Percentiles rank a stretch among this genome's conserved stretches.
These are phyloP conservation scores for Penicillium atrosanguineum DNA, from an alignment of 495 filamentous ascomycete genomes.

Conservation along the genomic window DNA sequence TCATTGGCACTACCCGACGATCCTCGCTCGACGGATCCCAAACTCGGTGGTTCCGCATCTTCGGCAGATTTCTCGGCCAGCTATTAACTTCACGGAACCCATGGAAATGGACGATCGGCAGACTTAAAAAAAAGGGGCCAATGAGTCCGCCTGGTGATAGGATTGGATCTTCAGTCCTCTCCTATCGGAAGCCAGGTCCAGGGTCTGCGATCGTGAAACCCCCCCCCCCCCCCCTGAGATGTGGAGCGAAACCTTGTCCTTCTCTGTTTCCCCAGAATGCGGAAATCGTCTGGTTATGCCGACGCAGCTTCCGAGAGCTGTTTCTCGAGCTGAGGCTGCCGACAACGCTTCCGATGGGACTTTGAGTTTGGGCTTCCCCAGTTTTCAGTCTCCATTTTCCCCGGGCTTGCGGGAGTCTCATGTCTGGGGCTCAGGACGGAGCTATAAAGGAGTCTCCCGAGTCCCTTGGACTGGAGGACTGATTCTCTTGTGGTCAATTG, in stretches of 20 bases:
- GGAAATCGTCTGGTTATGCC: background rate
- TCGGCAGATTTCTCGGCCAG: background rate
- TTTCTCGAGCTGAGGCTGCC: background rate
- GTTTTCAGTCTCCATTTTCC: background rate
- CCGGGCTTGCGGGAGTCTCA: background rate
- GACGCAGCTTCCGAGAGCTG: too few relatives aligned
- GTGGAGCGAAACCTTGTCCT: background rate
- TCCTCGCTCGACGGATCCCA: background rate
- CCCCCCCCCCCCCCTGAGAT: too few relatives aligned
- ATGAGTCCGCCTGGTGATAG: background rate
- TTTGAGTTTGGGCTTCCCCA: background rate
- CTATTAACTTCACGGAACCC: background rate
- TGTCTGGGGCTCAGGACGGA: background rate
- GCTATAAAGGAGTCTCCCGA: background rate
- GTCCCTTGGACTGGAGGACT: background rate
- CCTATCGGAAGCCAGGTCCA: too few relatives aligned
- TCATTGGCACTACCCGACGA: background rate
- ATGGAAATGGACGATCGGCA: background rate
- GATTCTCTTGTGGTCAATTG: background rate
- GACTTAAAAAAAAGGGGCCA: background rate
- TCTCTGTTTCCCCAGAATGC: background rate
- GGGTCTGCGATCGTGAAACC: too few relatives aligned
- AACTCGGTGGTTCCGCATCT: background rate
- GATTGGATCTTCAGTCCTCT: too few relatives aligned
- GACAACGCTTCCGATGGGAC: background rate